These are phyloP conservation scores for Globisporangium alternatum DNA, from an alignment of 352 stramenopile species.

Conservation along the genomic window DNA sequence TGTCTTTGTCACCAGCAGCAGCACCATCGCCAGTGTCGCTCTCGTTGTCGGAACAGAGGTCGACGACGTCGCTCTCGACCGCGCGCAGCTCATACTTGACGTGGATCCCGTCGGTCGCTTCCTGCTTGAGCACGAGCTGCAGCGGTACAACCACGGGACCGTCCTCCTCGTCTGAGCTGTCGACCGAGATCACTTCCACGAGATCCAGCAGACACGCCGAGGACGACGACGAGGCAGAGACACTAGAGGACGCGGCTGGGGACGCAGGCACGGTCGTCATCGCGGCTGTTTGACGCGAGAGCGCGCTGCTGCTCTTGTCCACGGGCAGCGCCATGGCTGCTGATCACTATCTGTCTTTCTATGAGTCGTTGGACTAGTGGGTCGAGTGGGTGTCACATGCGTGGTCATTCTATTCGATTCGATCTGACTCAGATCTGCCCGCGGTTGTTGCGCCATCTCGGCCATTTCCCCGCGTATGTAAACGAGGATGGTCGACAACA, in stretches of 20 bases:
- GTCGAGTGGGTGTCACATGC: neutral
- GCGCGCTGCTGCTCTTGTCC: neutral
- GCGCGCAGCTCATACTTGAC: slow-evolving; percentile 6
- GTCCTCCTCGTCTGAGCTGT: slow-evolving; percentile 12
- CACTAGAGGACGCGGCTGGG: neutral
- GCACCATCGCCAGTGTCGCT: neutral
- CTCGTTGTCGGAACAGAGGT: neutral
- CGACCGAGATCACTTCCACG: slow-evolving; percentile 13
- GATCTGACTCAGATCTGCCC: too few relatives aligned
- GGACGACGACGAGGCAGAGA: neutral
- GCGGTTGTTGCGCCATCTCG: too few relatives aligned
- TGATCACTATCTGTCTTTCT: neutral
- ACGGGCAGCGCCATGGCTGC: neutral
- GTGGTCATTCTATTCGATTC: neutral
- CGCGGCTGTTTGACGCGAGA: neutral
- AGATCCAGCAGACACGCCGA: slow-evolving; percentile 4
- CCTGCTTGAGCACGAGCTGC: slow-evolving; percentile 7
- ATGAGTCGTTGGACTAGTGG: neutral
- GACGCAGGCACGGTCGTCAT: neutral
- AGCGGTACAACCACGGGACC: neutral
- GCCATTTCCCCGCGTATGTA: too few relatives aligned
- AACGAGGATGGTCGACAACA: too few relatives aligned
- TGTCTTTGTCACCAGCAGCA: neutral
- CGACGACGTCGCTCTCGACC: neutral
- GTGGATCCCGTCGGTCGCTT: neutral